Evolutionary conservation across 1,284 basidiomycete genomes (phyloP).

Genomic region (Naganishia sp.): DNA sequence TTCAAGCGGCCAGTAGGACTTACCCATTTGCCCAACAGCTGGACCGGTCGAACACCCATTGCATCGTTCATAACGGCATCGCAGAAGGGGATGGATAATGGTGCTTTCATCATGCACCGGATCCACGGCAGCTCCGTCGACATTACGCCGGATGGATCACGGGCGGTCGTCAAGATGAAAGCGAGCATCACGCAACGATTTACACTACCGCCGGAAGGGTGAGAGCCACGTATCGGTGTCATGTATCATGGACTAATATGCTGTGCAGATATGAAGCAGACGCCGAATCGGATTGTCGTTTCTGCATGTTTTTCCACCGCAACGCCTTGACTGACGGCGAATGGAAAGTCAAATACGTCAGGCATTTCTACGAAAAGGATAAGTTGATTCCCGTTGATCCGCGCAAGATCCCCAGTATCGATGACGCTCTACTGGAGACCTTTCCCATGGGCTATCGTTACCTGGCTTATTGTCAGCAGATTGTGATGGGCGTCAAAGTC

Average conservation of each 20-base stretch:
- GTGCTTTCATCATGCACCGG: constrained; percentile 28
- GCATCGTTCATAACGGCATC: constrained; percentile 16
- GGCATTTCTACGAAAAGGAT: constrained; percentile 44
- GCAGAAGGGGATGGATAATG: constrained; percentile 26
- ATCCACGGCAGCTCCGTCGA: constrained; percentile 25
- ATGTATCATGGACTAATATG: neutral
- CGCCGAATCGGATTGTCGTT: constrained; percentile 24
- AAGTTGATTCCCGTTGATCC: constrained; percentile 43
- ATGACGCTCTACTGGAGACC: constrained; percentile 39
- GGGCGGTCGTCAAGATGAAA: constrained; percentile 28
- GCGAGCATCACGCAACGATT: constrained; percentile 26
- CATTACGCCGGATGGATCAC: constrained; percentile 18
- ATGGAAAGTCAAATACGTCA: constrained; percentile 28
- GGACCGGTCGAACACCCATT: constrained; percentile 21
- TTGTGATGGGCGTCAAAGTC: constrained; percentile 21
- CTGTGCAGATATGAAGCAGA: constrained; percentile 14
- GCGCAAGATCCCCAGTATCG: constrained; percentile 39
- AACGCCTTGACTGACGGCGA: constrained; percentile 5
- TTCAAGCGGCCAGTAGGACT: neutral
- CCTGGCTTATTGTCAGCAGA: constrained; percentile 31
- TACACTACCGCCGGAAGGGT: constrained; percentile 5
- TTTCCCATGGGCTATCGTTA: constrained; percentile 43
- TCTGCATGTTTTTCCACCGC: constrained; percentile 28
- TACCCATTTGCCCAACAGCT: neutral
- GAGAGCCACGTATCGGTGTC: too few relatives aligned